Base-by-base conservation (phyloP, 164 flowering plant species). In the Sextonia rubra region DNA sequence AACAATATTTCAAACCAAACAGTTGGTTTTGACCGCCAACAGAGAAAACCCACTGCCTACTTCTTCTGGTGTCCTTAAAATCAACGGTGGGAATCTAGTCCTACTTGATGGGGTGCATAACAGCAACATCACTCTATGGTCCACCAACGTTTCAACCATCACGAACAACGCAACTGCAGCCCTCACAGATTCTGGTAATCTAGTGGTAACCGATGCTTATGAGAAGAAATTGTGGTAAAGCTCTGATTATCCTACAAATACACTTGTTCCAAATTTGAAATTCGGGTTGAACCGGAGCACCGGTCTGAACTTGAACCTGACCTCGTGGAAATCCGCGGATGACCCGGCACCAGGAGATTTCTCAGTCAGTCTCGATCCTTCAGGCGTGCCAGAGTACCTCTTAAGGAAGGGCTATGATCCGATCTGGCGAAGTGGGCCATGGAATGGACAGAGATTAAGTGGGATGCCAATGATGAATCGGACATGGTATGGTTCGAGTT, bases 121-220 rank as follows among this genome's bases (percentile, higher is more conserved):
- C n/a, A n/a, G n/a, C 44, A 32, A 32, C 44, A 6, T 32, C 44
- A 22, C 63, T 56, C 56, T 80, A 1, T 74, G 80, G 80, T 79
- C 80, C 0, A 12, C 79, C 3, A 72, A 29, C 22, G 44, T 32
- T 32, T 25, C 58, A 12, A 44, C 77, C 1, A 67, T 7, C 60
- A 12, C n/a, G 4, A 55, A 55, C 3, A 0, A 55, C n/a, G 11
- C 60, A 20, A 23, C 0, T 3, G 69, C 70, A 1, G 74, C 73
- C 56, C 68, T 80, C 8, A 56, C 77, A 24, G 74, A 77, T 47
- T 68, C 81, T 2, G 83, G 81, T 2, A 81, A 81, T 66, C 66
- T 81, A 8, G 77, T 78, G 3, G 29, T 81, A 22, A 3, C 17
- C 11, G 60, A 55, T 14, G 60, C 17, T 14, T 7, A 23, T 17